Conservation (phyloP, 345 rosid species). For the Salix arbutifolia region DNA sequence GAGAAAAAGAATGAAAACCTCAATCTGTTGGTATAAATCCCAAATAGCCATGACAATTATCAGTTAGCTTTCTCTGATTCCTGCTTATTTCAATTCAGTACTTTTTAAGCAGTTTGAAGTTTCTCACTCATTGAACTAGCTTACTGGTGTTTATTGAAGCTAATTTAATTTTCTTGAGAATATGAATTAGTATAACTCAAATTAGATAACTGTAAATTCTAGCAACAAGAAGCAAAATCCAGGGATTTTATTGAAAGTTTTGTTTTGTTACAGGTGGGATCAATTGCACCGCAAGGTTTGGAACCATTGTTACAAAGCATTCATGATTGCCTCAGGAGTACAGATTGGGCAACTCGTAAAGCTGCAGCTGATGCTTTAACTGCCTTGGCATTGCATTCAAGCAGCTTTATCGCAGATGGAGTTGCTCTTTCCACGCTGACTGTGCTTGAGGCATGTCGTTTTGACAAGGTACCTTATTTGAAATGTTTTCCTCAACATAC, state of each 20-base stretch:
- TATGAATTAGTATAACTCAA: not conserved
- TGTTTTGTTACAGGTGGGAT: conserved; percentile 64
- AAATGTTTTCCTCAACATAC: not conserved
- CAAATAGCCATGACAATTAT: not conserved
- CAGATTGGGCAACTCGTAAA: conserved; percentile 97
- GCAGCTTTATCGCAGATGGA: conserved; percentile 56
- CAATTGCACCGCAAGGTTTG: conserved; percentile 79
- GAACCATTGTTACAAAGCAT: conserved; percentile 74
- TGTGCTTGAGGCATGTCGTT: conserved; percentile 75
- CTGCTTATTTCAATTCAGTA: not conserved
- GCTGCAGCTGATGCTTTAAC: conserved; percentile 88
- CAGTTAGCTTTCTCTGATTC: not conserved
- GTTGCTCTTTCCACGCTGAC: conserved; percentile 56
- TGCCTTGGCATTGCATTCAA: conserved; percentile 78
- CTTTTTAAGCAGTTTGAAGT: not conserved
- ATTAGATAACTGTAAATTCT: not conserved
- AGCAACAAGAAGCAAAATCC: not conserved
- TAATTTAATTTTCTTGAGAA: not conserved
- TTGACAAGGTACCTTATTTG: conserved; percentile 74
- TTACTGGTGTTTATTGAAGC: not conserved
- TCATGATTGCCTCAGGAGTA: conserved; percentile 82
- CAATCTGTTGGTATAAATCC: not conserved
- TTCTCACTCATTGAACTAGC: not conserved
- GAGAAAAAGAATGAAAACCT: not conserved
- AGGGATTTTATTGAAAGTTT: not conserved